A percentile compares a stretch with the other conserved stretches of the same genome.
These are phyloP conservation scores for Croton setiger DNA, from an alignment of 441 rosid species.

Conservation along the genomic window DNA sequence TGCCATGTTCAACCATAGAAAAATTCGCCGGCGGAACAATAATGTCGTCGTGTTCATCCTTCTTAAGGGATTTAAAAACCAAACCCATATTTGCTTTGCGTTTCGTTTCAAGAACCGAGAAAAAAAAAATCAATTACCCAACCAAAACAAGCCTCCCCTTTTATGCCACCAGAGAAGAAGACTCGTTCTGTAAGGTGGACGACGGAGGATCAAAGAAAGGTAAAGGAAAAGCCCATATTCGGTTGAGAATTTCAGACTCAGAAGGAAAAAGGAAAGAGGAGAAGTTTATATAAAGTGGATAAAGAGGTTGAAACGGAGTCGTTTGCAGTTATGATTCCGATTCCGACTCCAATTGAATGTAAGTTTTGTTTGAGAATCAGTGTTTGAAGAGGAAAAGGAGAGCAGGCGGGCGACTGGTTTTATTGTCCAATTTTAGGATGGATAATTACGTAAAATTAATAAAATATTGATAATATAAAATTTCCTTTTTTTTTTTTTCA, in stretches of 20 bases:
- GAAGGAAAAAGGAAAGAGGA: no score
- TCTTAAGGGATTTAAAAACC: constrained; percentile 26
- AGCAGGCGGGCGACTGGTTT: background rate
- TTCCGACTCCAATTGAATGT: background rate
- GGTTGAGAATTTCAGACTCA: background rate
- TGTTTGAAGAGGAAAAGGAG: background rate
- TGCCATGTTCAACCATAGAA: constrained; percentile 77
- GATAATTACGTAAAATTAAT: background rate
- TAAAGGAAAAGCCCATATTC: background rate
- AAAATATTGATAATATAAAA: no score
- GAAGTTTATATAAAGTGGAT: background rate
- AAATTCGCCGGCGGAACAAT: constrained; percentile 62
- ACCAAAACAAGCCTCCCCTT: constrained; percentile 2
- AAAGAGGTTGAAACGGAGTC: constrained; percentile 1
- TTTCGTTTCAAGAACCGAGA: background rate
- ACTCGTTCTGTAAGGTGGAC: background rate
- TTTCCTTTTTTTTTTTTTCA: background rate
- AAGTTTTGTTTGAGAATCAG: background rate
- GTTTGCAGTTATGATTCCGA: constrained; percentile 14
- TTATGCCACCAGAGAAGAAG: background rate
- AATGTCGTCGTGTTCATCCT: constrained; percentile 21
- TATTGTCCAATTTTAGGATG: background rate
- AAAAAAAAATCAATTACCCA: background rate
- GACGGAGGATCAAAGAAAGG: background rate
- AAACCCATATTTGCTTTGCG: constrained; percentile 29